Evolutionary conservation across 1,284 basidiomycete species (phyloP).

Genomic region (Testicularia cyperi): DNA sequence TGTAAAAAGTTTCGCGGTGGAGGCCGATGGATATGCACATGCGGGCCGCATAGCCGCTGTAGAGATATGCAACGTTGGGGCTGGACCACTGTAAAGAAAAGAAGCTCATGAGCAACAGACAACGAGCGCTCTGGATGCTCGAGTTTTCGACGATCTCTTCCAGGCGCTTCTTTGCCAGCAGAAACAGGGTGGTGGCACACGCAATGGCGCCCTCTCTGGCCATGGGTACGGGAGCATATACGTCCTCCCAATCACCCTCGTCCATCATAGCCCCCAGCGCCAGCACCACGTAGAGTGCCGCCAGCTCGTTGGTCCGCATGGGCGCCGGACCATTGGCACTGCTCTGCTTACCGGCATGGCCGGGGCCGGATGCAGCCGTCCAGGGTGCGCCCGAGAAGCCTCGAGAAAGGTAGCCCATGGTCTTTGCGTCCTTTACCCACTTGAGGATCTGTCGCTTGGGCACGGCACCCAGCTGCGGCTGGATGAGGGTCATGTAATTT

Average conservation of each 20-base stretch:
- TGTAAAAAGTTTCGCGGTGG: constrained; percentile 35
- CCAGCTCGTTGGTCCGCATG: constrained; percentile 37
- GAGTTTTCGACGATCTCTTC: constrained; percentile 41
- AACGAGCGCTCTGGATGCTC: constrained; percentile 35
- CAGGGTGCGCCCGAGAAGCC: constrained; percentile 28
- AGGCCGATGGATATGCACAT: constrained; percentile 43
- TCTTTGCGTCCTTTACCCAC: constrained; percentile 38
- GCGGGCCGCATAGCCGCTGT: constrained; percentile 35
- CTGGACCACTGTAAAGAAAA: constrained; percentile 37
- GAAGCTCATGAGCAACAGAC: constrained; percentile 39
- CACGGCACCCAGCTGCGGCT: constrained; percentile 27
- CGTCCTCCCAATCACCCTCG: constrained; percentile 37
- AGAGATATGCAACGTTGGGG: constrained; percentile 41
- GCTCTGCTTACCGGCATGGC: constrained; percentile 3
- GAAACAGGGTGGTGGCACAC: constrained; percentile 29
- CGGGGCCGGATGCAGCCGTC: constrained; percentile 16
- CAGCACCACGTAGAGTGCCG: constrained; percentile 31
- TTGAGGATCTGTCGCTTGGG: constrained; percentile 37
- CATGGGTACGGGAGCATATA: constrained; percentile 24
- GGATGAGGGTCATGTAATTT: constrained; percentile 39
- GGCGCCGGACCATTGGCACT: constrained; percentile 5
- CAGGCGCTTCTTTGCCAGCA: constrained; percentile 31
- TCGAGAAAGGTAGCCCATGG: constrained; percentile 28
- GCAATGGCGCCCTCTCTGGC: constrained; percentile 27
- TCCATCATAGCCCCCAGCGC: constrained; percentile 35